Conservation (phyloP, 352 stramenopile genomes). For the Plasmopara halstedii region DNA sequence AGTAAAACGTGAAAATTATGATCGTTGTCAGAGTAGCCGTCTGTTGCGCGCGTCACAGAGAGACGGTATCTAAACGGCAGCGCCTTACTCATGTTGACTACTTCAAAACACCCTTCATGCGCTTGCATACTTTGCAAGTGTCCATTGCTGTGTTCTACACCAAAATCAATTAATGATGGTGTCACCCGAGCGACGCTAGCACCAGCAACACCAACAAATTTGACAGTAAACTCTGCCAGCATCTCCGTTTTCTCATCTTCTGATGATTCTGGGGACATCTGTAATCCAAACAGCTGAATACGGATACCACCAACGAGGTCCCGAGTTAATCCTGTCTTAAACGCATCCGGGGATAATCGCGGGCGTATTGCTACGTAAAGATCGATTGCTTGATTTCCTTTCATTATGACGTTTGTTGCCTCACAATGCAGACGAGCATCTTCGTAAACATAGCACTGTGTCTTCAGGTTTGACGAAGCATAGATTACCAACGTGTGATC, state of each 20-base stretch:
- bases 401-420: slow-evolving; percentile 62
- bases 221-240: slow-evolving; percentile 82
- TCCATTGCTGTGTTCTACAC: slow-evolving; percentile 59
- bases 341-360: slow-evolving; percentile 66
- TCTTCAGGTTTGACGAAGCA: slow-evolving; percentile 83
- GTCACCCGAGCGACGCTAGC: slow-evolving; percentile 68
- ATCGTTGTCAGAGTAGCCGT: slow-evolving; percentile 76
- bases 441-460: slow-evolving; percentile 85
- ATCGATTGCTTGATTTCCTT: slow-evolving; percentile 56
- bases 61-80: slow-evolving; percentile 69
- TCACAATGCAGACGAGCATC: slow-evolving; percentile 62
- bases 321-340: slow-evolving; percentile 69
- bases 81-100: slow-evolving; percentile 78
- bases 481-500: slow-evolving; percentile 61
- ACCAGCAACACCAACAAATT: slow-evolving; percentile 79
- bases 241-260: slow-evolving; percentile 59
- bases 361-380: slow-evolving; percentile 76
- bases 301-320: slow-evolving; percentile 83
- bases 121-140: slow-evolving; percentile 32
- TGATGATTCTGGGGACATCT: slow-evolving; percentile 3
- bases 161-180: slow-evolving; percentile 65
- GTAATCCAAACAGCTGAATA: slow-evolving; percentile 67
- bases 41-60: slow-evolving; percentile 50
- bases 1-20: slow-evolving; percentile 59
- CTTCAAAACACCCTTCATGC: slow-evolving; percentile 65